Evolutionary conservation across 2,329 filamentous ascomycete genomes (phyloP).

Genomic region (Aspergillus sp.): DNA sequence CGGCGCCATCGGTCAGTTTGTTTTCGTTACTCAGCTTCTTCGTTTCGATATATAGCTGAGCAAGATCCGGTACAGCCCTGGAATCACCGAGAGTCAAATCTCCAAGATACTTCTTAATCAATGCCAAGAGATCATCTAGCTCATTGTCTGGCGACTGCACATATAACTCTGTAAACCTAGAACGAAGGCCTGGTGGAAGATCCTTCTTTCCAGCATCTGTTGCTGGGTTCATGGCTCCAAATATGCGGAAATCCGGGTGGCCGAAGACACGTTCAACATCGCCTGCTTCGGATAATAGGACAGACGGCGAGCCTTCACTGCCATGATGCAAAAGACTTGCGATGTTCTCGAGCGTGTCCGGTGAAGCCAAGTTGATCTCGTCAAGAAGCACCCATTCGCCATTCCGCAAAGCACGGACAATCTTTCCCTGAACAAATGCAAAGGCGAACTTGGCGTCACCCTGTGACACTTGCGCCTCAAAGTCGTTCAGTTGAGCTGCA

Average conservation of each 20-base stretch:
- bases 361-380: constrained; percentile 94
- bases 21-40: constrained; percentile 81
- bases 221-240: constrained; percentile 98
- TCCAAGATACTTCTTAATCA: constrained; percentile 87
- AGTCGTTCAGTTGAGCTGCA: constrained; percentile 71
- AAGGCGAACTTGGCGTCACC: constrained; percentile 84
- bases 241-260: constrained; percentile 91
- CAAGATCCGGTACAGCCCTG: constrained; percentile 77
- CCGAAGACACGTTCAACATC: constrained; percentile 88
- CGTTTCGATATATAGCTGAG: constrained; percentile 83
- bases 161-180: constrained; percentile 94
- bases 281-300: constrained; percentile 89
- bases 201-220: constrained; percentile 97
- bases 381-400: constrained; percentile 97
- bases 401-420: constrained; percentile 93
- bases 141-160: constrained; percentile 89
- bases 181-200: constrained; percentile 83
- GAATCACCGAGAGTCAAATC: constrained; percentile 72
- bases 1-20: constrained; percentile 87
- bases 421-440: constrained; percentile 92
- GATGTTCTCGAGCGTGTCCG: constrained; percentile 92
- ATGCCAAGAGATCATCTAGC: constrained; percentile 80
- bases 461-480: constrained; percentile 76
- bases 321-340: constrained; percentile 82
- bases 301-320: constrained; percentile 72